phyloP scores from a whole-genome alignment of 768 basidiomycete species.

The Suillus clintonianus region DNA sequence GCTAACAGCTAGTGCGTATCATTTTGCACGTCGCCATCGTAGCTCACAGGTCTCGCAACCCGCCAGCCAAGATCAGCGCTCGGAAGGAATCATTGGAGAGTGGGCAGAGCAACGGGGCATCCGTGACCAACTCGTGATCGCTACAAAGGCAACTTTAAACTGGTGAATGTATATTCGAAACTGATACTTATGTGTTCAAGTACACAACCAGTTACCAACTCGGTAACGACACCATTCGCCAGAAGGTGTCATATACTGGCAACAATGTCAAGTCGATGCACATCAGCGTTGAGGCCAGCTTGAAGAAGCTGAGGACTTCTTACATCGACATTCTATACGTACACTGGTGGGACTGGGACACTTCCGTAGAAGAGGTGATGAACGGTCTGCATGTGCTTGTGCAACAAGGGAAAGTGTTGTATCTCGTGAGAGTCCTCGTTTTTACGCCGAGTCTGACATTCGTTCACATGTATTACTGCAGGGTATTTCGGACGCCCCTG shows the following conservation, averaged over 20 bases:
- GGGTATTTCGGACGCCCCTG: constrained; percentile 34
- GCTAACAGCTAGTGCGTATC: constrained; percentile 43
- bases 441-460: constrained; percentile 15
- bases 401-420: constrained; percentile 39
- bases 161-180: not conserved
- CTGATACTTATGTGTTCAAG: constrained; percentile 7
- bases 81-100: constrained; percentile 48
- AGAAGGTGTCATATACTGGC: constrained; percentile 45
- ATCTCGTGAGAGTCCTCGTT: constrained; percentile 28
- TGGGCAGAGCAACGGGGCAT: constrained; percentile 44
- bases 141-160: constrained; percentile 38
- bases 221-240: constrained; percentile 14
- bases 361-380: constrained; percentile 44
- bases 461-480: constrained; percentile 12
- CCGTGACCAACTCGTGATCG: constrained; percentile 47
- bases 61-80: constrained; percentile 38
- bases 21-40: not conserved
- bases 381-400: constrained; percentile 39
- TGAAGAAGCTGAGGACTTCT: constrained; percentile 47
- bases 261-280: constrained; percentile 50
- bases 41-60: not conserved
- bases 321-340: constrained; percentile 51
- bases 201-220: constrained; percentile 21
- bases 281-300: constrained; percentile 38
- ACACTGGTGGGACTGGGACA: constrained; percentile 36